Evolutionary conservation across 352 stramenopile species (phyloP), one percentile per base, ranked within the genome.

Genomic region (Pythium sp.): DNA sequence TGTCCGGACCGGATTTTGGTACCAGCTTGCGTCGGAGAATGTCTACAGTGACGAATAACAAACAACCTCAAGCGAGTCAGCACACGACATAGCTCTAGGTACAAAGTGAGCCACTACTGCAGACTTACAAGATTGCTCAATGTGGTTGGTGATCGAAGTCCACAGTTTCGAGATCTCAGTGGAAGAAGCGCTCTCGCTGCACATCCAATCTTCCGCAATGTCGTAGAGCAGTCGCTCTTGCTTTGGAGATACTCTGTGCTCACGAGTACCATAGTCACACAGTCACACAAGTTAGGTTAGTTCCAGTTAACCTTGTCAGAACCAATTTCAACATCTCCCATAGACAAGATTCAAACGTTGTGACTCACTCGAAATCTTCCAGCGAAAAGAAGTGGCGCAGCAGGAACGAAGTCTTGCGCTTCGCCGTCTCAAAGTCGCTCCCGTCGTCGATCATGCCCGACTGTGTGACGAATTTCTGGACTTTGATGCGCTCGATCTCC

Each of bases 371-470:
- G 62, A 43, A 41, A 9, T 73, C 79, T 7, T 83, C 69, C n/a
- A 91, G 36, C 2, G 78, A 63, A 58, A 94, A 92, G 62, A 90
- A 94, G 58, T 94, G 84, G 5, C 81, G 74, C 30, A 94, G 68
- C 3, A 94, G 63, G 51, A 92, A 92, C 2, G 70, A 79, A 2
- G 86, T 94, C 58, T 94, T 94, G 30, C 77, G 79, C 54, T 84
- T 82, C 5, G 70, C 76, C 5, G 75, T 74, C 55, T 91, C 77
- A 12, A 88, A 64, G 0, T 74, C 47, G 34, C 73, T 85, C 28
- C 80, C 69, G 30, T 90, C 79, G 62, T 78, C 70, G 30, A 84
- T 41, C 14, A 78, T 51, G 3, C 79, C 78, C 28, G 69, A 74
- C 15, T 72, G 63, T 1, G 76, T 73, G 22, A 89, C 58, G 15